Evolutionary conservation across 768 basidiomycete species (phyloP), one percentile per base, ranked within the genome.

Genomic region (Boletus huronensis): DNA sequence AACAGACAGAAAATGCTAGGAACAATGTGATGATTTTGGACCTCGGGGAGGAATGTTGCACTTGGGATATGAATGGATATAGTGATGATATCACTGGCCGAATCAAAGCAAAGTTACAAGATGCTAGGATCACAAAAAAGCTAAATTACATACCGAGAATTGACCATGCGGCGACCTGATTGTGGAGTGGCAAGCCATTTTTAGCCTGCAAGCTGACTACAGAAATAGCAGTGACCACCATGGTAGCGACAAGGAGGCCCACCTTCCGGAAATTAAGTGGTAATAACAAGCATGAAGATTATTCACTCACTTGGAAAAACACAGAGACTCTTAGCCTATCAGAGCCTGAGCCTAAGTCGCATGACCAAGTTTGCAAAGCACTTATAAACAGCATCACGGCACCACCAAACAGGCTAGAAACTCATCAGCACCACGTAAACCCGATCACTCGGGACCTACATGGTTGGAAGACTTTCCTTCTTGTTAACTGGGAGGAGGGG

Each of bases 401-500:
- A 1, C 83, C 84, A 49, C 85, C 86, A 9, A 59, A 43, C 48
- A 80, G 54, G 50, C 82, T 84, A 45, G 4, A 31, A 41, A 50
- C 21, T 23, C 23, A 28, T 68, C 23, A 73, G 47, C 2, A 28
- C 23, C 39, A 44, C 11, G 16, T 16, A 42, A 43, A 13, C 4
- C 13, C 13, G 28, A 44, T 36, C 17, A n/a, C 10, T n/a, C 13
- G 6, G 42, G 8, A 73, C 83, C 64, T 52, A 90, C 91, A 93
- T 84, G 3, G 75, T 64, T 1, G 62, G 25, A 21, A 87, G 53
- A 56, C 73, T 83, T 69, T 93, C 91, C 23, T 73, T 70, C 64
- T 89, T 88, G 54, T 92, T 83, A 3, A 92, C 87, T 8, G 81
- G 73, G 26, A 92, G 75, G 26, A 88, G 65, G 0, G 90, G 90